Evolutionary conservation across 75 land plant genomes (phyloP).

Genomic region (Pinus albicaulis): DNA sequence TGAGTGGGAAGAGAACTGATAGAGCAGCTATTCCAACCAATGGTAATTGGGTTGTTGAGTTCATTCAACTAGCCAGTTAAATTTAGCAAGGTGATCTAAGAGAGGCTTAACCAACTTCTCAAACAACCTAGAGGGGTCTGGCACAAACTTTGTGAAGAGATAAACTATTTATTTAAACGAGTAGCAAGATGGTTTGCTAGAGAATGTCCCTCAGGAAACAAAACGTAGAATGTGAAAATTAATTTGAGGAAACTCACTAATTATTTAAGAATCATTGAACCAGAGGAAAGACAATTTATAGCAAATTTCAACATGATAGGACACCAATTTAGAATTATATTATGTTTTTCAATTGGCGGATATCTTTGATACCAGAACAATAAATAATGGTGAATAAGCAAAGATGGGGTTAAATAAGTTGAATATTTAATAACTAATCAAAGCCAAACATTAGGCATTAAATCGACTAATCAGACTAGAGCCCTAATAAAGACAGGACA

Average conservation of each 20-base stretch:
- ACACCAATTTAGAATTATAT: background rate
- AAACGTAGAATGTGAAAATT: background rate
- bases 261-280: background rate
- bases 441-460: too few relatives aligned
- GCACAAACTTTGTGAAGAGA: too few relatives aligned
- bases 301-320: background rate
- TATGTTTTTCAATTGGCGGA: conserved; percentile 7
- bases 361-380: background rate
- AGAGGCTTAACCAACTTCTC: too few relatives aligned
- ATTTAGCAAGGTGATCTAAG: too few relatives aligned
- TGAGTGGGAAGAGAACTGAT: too few relatives aligned
- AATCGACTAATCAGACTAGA: too few relatives aligned
- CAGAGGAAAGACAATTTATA: background rate
- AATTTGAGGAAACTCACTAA: background rate
- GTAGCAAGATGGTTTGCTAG: background rate
- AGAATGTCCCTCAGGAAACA: background rate
- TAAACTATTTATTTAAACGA: background rate
- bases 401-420: background rate
- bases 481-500: too few relatives aligned
- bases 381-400: background rate
- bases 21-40: too few relatives aligned
- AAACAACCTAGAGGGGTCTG: too few relatives aligned
- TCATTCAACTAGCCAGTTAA: too few relatives aligned
- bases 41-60: too few relatives aligned
- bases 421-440: too few relatives aligned